Base-by-base conservation (phyloP, 2,329 filamentous ascomycete species). In the Alternaria sp. region DNA sequence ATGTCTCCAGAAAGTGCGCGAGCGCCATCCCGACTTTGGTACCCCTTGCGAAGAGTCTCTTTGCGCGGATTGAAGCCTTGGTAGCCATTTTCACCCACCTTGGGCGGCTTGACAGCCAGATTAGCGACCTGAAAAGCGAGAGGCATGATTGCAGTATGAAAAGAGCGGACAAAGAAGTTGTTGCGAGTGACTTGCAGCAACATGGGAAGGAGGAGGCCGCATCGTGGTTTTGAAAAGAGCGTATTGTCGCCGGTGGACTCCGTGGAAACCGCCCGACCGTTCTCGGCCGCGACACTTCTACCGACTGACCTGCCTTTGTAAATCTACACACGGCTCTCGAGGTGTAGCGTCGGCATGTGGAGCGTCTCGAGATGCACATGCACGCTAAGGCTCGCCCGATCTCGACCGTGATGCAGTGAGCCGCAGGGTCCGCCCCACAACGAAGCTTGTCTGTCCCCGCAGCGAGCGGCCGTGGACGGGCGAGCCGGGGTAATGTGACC, bases 101-200 rank as follows among this genome's bases (percentile, higher is more conserved):
- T 63, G 37, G 63, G 63, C 43, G 55, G 45, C 25, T 63, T 65
- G 12, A 63, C 26, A 2, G 61, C 50, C 12, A 65, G 60, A 33
- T 60, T 60, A 21, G 60, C 60, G 23, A 63, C 63, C 53, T 65
- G 63, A 21, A 65, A 65, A 10, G 55, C 55, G 28, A 63, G 51
- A 45, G 55, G 60, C 51, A 63, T 63, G 30, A 11, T 43, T 46
- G 14, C 10, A 2, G 18, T 21, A 12, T 15, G 21, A 30, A 44
- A 41, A 11, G 15, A 18, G 8, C 20, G 14, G 9, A 15, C 14
- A n/a, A 30, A 6, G 18, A 45, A 15, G 7, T 15, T 56, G 18
- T 28, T 28, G 20, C 10, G 44, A 30, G 45, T 33, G 45, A 25
- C 11, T 30, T 50, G 45, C 21, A 33, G 26, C n/a, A 26, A 51